Evolutionary conservation across 345 rosid species (phyloP), one percentile per base, ranked within the genome.

Genomic region (Bruguiera gymnorhiza): DNA sequence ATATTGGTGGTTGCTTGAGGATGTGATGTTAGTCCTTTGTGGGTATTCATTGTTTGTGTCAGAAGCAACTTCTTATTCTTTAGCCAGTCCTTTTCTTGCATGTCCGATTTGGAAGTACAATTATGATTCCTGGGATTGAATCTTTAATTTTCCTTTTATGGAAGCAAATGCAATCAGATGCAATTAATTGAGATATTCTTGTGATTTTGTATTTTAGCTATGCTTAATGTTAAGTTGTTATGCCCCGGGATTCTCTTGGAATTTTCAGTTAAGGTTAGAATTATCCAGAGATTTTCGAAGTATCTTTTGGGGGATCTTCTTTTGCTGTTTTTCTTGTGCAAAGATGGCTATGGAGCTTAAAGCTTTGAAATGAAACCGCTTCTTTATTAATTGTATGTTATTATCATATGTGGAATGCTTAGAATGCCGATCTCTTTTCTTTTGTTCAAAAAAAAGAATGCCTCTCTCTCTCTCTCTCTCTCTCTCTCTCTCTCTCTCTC

Each of bases 31-130:
- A 73, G 73, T 69, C 83, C 77, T 84, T 84, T 81, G 72, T 54
- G 83, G 87, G 91, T 68, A 89, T 88, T 94, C 87, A 80, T 88
- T 88, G 93, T 88, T 90, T 90, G 83, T 86, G 68, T 52, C 56
- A 61, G 91, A 92, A 90, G 98, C 91, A 92, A 90, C 77, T 82
- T 79, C 59, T 65, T 66, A 57, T 78, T 67, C 78, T 73, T 63
- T 78, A 32, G 50, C 50, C n/a, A 15, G 11, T 39, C 5, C 32
- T 56, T 74, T 79, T 54, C 55, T 30, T 65, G 67, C 59, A 69
- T 75, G 70, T 74, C 70, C 66, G 78, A 85, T 83, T 72, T 73
- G 78, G 83, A 71, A 76, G 79, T 71, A 50, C 63, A 75, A 79
- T 72, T 70, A 75, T 52, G 75, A 76, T 89, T 81, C 87, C 70